Evolutionary conservation across 176 grass and related monocot genomes (phyloP), one percentile per base, ranked within the genome.

Genomic region (Eragrostis curvula): DNA sequence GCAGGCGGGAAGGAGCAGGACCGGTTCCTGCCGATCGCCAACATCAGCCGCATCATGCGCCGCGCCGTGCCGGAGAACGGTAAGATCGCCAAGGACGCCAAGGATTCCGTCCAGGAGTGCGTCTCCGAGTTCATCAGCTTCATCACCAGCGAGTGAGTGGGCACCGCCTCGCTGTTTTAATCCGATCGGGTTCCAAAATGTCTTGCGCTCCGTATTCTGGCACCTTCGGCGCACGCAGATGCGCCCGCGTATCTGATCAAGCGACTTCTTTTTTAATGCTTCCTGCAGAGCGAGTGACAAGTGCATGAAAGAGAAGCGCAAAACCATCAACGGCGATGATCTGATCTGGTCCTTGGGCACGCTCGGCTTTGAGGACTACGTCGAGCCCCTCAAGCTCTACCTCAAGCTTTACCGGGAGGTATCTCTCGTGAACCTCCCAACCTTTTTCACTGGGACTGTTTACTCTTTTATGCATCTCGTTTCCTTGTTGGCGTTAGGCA

Each of bases 51-150:
- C 53, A 92, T 95, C 82, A 95, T 95, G 84, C 85, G 92, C 59
- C 90, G 90, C 12, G 89, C 66, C 3, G 88, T 95, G 63, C 92
- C 89, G 18, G 92, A 95, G 41, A 95, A 95, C 70, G 92, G 89
- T 3, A 95, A 95, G 78, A 95, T 95, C 61, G 87, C 87, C 12
- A 95, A 95, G 81, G 92, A 95, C 83, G 73, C 92, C 21, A 95
- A 95, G 77, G 92, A 95, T 30, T 95, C 87, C 46, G 36, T 94
- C 43, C 92, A 95, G 84, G 92, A 94, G 84, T 94, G 92, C 61
- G 87, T 92, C 48, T 95, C 89, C 74, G 92, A 95, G 87, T 95
- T 95, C 71, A 95, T 95, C 53, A 92, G 92, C 73, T 95, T 95
- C 76, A 77, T 95, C 46, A 95, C 92, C 55, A 95, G 89, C 89